Evolutionary conservation across 345 rosid species (phyloP).

Genomic region (Adansonia digitata): DNA sequence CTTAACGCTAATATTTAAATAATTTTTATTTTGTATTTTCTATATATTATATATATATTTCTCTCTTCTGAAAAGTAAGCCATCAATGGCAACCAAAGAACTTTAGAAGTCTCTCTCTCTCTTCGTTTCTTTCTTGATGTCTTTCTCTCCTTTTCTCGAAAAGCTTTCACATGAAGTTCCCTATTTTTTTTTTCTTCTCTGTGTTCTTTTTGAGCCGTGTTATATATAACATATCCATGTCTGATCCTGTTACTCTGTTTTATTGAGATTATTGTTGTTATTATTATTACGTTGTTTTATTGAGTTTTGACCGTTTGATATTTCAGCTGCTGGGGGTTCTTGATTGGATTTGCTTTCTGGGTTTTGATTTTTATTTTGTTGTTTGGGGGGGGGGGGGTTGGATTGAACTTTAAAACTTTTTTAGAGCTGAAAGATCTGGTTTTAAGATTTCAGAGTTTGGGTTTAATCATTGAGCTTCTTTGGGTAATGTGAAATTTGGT

Average conservation of each 20-base stretch:
- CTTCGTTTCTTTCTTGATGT: background rate
- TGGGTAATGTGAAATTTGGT: constrained; percentile 44
- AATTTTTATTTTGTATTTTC: background rate
- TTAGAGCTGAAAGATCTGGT: constrained; percentile 10
- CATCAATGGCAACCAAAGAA: background rate
- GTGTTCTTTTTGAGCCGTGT: constrained; percentile 3
- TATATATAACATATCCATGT: background rate
- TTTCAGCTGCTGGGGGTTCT: constrained; percentile 8
- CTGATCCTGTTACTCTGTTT: constrained; percentile 17
- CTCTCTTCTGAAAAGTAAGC: constrained; percentile 18
- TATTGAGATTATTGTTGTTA: background rate
- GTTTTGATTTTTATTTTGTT: background rate
- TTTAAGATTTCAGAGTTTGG: constrained; percentile 25
- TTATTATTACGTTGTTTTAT: constrained; percentile 10
- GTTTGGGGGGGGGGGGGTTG: too few species aligned
- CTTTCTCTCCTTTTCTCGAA: background rate
- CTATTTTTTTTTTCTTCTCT: background rate
- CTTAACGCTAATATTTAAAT: background rate
- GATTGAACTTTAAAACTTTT: background rate
- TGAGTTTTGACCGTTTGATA: constrained; percentile 25
- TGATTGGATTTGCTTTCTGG: constrained; percentile 8
- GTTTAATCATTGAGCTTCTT: constrained; percentile 45
- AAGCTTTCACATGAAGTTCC: constrained; percentile 15
- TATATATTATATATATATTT: too few species aligned
- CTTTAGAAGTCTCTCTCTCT: too few species aligned